Percentiles rank a stretch among this genome's conserved stretches.
phyloP scores from a whole-genome alignment of 78 protist genomes.

The Dictyostelium firmibasis region DNA sequence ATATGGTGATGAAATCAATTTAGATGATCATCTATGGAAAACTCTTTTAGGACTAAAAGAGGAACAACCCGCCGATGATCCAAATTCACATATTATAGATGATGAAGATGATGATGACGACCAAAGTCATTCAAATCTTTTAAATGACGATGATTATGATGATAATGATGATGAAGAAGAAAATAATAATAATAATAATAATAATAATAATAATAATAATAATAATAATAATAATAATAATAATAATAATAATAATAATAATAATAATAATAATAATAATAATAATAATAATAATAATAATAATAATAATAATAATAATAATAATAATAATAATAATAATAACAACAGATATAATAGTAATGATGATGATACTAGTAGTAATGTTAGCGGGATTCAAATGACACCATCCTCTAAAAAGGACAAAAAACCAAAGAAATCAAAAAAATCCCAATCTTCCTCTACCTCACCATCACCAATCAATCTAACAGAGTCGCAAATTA shows the following conservation, averaged over 20 bases:
- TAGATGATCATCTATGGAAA: slow-evolving; percentile 59
- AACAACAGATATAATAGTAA: not conserved
- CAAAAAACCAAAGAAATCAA: not conserved
- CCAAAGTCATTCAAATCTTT: not conserved
- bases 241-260: not conserved
- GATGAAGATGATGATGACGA: slow-evolving; percentile 5
- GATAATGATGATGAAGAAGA: not conserved
- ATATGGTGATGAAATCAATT: slow-evolving; percentile 49
- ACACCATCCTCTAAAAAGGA: not conserved
- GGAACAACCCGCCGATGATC: not conserved
- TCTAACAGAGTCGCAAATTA: slow-evolving; percentile 36
- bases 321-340: slow-evolving; percentile 9
- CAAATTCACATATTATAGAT: not conserved
- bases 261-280: slow-evolving; percentile 5
- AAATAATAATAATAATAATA: not conserved
- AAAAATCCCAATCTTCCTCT: not conserved
- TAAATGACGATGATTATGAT: slow-evolving; percentile 10
- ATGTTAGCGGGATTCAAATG: not conserved
- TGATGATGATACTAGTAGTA: not conserved
- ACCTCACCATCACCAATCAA: not conserved
- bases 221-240: not conserved
- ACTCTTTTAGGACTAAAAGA: slow-evolving; percentile 18
- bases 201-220: slow-evolving; percentile 2
- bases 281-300: too few species aligned
- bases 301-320: not conserved